Percentiles rank a stretch among this genome's conserved stretches.
Conservation (phyloP, 2,329 filamentous ascomycete species). For the Phoma sp. region DNA sequence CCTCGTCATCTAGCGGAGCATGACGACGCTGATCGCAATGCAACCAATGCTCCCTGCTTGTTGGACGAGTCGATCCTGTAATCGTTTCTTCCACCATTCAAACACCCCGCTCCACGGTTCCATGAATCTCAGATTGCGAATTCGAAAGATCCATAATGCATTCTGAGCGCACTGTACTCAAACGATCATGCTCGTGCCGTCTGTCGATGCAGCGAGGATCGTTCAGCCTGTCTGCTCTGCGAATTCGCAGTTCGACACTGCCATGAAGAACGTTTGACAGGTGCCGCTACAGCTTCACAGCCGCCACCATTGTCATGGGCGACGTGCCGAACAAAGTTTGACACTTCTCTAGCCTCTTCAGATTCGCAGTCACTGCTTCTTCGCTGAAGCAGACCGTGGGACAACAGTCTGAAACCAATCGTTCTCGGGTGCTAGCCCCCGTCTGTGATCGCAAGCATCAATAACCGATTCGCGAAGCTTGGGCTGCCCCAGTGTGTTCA, state of each 20-base stretch:
- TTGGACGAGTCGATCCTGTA: slow-evolving; percentile 2
- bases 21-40: slow-evolving; percentile 14
- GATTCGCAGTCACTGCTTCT: not conserved
- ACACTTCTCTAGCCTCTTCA: not conserved
- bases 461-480: slow-evolving; percentile 17
- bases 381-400: slow-evolving; percentile 10
- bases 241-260: not conserved
- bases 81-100: slow-evolving; percentile 18
- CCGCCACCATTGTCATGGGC: slow-evolving; percentile 6
- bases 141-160: not conserved
- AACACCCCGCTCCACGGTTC: slow-evolving; percentile 2
- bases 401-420: slow-evolving; percentile 14
- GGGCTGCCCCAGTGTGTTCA: slow-evolving; percentile 12
- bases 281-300: not conserved
- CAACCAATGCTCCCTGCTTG: slow-evolving; percentile 1
- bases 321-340: slow-evolving; percentile 3
- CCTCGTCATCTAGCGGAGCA: not conserved
- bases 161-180: not conserved
- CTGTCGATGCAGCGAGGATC: not conserved
- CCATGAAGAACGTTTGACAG: slow-evolving; percentile 6
- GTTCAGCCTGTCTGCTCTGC: not conserved
- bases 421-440: slow-evolving; percentile 3
- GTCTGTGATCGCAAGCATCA: slow-evolving; percentile 5
- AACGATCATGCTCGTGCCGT: slow-evolving; percentile 2
- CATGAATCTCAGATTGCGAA: not conserved